Percentiles rank a stretch among this genome's conserved stretches.
Evolutionary conservation across 164 flowering plant genomes (phyloP).

Genomic region (Sextonia rubra): DNA sequence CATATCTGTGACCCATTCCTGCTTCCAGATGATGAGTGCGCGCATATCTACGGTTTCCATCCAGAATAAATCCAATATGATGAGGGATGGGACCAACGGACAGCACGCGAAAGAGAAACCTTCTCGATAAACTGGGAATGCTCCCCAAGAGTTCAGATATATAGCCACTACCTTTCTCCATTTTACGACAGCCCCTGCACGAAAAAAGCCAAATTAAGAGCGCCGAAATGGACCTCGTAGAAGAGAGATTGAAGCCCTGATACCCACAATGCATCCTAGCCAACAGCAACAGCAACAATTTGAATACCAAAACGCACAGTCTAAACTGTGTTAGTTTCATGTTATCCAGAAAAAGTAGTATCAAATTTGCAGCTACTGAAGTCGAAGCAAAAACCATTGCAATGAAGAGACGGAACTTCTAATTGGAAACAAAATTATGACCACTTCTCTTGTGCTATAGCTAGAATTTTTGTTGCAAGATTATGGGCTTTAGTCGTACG

Average conservation of each 20-base stretch:
- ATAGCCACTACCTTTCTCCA: slow-evolving; percentile 5
- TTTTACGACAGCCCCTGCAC: background rate
- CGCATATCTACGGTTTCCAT: slow-evolving; percentile 68
- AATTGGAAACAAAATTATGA: background rate
- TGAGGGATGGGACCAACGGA: slow-evolving; percentile 54
- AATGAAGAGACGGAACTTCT: background rate
- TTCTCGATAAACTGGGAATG: slow-evolving; percentile 18
- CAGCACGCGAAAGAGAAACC: slow-evolving; percentile 28
- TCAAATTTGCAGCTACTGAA: too few relatives aligned
- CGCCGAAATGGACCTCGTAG: background rate
- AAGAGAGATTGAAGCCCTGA: background rate
- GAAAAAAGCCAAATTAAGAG: background rate
- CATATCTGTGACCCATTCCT: slow-evolving; percentile 48
- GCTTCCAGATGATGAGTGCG: slow-evolving; percentile 28
- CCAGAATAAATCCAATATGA: slow-evolving; percentile 62
- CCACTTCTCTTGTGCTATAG: background rate
- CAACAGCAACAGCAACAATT: background rate
- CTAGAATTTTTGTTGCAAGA: background rate
- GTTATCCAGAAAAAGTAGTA: too few relatives aligned
- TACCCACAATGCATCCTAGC: background rate
- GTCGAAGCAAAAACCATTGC: too few relatives aligned
- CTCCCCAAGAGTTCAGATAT: slow-evolving; percentile 4
- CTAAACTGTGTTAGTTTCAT: background rate
- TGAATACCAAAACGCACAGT: background rate
- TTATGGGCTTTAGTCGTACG: too few relatives aligned